phyloP scores from a whole-genome alignment of 2,329 filamentous ascomycete species.

The Ophiobolus disseminans region DNA sequence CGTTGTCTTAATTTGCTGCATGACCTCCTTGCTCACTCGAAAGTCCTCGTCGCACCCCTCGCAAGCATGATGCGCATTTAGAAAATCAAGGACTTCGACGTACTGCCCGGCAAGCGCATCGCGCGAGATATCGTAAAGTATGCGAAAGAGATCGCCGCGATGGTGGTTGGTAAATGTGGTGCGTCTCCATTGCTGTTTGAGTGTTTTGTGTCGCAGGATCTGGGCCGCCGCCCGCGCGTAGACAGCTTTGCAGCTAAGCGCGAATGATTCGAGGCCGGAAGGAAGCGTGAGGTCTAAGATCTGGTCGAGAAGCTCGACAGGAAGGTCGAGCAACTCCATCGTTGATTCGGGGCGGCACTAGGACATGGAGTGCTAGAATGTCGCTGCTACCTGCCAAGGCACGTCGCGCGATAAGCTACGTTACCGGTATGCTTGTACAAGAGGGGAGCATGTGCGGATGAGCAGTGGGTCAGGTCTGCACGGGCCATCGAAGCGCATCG shows the following conservation, averaged over 20 bases:
- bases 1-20: neutral
- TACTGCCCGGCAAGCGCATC: neutral
- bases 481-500: no score
- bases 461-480: no score
- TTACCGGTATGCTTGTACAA: no score
- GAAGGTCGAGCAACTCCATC: neutral
- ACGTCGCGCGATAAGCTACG: no score
- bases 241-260: neutral
- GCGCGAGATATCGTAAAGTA: neutral
- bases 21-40: neutral
- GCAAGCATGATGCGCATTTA: neutral
- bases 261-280: neutral
- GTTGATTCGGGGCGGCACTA: neutral
- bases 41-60: neutral
- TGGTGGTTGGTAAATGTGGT: neutral
- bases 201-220: neutral
- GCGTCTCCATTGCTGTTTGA: neutral
- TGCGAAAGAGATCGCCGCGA: neutral
- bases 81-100: neutral
- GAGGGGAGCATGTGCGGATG: no score
- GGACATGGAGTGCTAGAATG: no score
- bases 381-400: no score
- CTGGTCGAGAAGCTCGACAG: neutral
- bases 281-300: neutral
- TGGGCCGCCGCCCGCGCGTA: neutral